Evolutionary conservation across 805 yeast genomes (phyloP).

Genomic region (Wickerhamomyces strasburgensis): DNA sequence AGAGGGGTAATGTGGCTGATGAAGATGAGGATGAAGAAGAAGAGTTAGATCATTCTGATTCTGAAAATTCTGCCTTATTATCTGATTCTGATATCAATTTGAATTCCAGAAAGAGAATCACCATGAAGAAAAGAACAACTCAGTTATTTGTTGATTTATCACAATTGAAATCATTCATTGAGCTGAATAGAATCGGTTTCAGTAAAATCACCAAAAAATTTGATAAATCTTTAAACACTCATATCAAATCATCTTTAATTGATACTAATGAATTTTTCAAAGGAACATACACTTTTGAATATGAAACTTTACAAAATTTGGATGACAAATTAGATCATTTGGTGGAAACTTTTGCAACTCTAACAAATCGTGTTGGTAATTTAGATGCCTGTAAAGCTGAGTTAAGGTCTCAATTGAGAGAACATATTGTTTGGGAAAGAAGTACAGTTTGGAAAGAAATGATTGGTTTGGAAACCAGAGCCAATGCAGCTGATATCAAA

Average conservation of each 20-base stretch:
- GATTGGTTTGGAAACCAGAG: conserved; percentile 77
- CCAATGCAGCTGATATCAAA: conserved; percentile 29
- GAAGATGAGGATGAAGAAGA: conserved; percentile 35
- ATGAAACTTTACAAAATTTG: conserved; percentile 40
- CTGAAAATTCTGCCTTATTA: conserved; percentile 44
- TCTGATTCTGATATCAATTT: conserved; percentile 44
- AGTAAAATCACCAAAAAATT: conserved; percentile 84
- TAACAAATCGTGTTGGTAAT: conserved; percentile 29
- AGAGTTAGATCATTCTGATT: conserved; percentile 35
- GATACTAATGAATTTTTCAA: conserved; percentile 37
- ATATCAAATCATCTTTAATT: conserved; percentile 46
- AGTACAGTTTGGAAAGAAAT: conserved; percentile 95
- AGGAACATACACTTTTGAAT: conserved; percentile 52
- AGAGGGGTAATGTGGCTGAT: conserved; percentile 26
- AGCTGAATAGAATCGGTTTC: conserved; percentile 82
- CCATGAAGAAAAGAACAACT: conserved; percentile 61
- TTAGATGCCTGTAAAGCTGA: conserved; percentile 46
- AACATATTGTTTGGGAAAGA: conserved; percentile 94
- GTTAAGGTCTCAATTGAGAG: conserved; percentile 63
- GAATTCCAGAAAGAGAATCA: conserved; percentile 49
- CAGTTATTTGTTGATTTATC: conserved; percentile 66
- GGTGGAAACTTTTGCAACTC: conserved; percentile 50
- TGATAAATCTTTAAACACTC: conserved; percentile 67
- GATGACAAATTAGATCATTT: conserved; percentile 49
- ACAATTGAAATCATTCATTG: conserved; percentile 78